A percentile compares a stretch with the other conserved stretches of the same genome.
Evolutionary conservation across 768 basidiomycete species (phyloP).

Genomic region (Amanita subjunquillea): DNA sequence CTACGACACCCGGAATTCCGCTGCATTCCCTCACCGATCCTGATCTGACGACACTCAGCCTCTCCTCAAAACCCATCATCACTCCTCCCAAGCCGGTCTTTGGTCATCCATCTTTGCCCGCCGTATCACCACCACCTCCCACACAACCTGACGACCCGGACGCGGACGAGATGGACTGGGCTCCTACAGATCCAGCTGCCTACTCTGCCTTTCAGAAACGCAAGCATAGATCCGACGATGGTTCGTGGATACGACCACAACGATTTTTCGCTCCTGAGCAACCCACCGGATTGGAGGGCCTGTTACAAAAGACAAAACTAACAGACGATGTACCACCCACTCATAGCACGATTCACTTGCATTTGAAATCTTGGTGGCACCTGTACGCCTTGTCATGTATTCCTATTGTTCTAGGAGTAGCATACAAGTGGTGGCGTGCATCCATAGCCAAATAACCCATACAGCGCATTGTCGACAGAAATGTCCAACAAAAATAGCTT

Average conservation of each 20-base stretch:
- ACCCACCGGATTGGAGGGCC: conserved; percentile 64
- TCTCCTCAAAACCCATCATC: conserved; percentile 56
- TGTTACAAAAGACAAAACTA: conserved; percentile 54
- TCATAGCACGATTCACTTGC: background rate
- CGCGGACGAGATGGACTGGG: conserved; percentile 52
- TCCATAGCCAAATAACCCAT: background rate
- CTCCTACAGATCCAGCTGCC: conserved; percentile 35
- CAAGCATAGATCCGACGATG: conserved; percentile 24
- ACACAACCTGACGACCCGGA: conserved; percentile 22
- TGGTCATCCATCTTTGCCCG: conserved; percentile 52
- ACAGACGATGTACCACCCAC: conserved; percentile 24
- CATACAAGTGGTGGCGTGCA: background rate
- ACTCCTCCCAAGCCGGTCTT: conserved; percentile 46
- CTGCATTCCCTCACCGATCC: conserved; percentile 28
- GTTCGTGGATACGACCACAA: conserved; percentile 55
- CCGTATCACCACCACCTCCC: conserved; percentile 14
- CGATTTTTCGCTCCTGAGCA: conserved; percentile 71
- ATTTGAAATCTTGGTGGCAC: background rate
- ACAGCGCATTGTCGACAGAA: background rate
- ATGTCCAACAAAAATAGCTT: background rate
- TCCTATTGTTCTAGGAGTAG: background rate
- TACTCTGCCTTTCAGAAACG: conserved; percentile 9
- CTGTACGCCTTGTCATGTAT: background rate
- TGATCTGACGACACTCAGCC: conserved; percentile 49
- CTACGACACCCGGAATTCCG: conserved; percentile 9